phyloP scores from a whole-genome alignment of 257 asterid species.

The Anisodus acutangulus region DNA sequence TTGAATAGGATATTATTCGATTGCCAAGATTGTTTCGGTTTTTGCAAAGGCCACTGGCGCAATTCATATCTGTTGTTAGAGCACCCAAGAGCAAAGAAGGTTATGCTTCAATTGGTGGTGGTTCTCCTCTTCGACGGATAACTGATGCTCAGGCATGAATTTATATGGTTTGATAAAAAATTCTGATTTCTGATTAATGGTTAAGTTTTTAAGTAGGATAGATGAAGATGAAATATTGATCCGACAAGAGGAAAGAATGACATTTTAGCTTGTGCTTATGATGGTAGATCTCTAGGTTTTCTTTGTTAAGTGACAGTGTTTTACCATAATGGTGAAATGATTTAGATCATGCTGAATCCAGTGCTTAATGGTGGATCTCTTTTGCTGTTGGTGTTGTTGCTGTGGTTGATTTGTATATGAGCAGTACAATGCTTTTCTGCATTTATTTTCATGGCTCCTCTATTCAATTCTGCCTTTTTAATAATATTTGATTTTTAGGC shows the following conservation, averaged over 20 bases:
- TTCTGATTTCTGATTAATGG: neutral
- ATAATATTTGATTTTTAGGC: slow-evolving; percentile 60
- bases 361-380: neutral
- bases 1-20: slow-evolving; percentile 86
- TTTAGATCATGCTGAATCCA: slow-evolving; percentile 18
- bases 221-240: neutral
- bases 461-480: slow-evolving; percentile 17
- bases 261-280: neutral
- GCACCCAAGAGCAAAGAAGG: slow-evolving; percentile 98
- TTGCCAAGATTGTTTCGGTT: slow-evolving; percentile 92
- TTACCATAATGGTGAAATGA: neutral
- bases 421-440: slow-evolving; percentile 19
- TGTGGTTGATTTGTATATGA: slow-evolving; percentile 21
- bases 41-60: slow-evolving; percentile 95
- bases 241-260: neutral
- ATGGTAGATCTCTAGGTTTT: neutral
- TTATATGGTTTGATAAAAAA: slow-evolving; percentile 24
- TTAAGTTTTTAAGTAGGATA: neutral
- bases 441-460: neutral
- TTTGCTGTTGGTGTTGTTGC: neutral
- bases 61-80: slow-evolving; percentile 90
- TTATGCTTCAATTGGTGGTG: slow-evolving; percentile 98
- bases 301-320: slow-evolving; percentile 9
- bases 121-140: slow-evolving; percentile 97
- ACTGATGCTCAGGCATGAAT: slow-evolving; percentile 90